Evolutionary conservation across 179 eudicot species (phyloP).

Genomic region (Vitellaria paradoxa): DNA sequence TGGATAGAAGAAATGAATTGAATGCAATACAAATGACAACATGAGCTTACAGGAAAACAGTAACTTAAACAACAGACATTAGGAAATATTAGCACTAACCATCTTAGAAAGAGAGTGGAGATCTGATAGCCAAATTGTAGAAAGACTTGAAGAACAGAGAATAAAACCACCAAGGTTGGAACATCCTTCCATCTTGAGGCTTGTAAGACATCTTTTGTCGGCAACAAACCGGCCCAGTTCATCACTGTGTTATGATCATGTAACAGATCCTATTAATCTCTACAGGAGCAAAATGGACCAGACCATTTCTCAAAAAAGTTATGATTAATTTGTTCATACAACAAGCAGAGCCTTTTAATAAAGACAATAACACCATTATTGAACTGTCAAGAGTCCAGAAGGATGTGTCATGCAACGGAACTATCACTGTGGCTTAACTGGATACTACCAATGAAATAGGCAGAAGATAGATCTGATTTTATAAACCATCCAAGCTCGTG

Average conservation of each 20-base stretch:
- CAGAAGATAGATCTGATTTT: background rate
- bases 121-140: conserved; percentile 87
- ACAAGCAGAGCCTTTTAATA: background rate
- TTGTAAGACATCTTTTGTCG: conserved; percentile 71
- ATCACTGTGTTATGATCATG: conserved; percentile 54
- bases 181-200: conserved; percentile 94
- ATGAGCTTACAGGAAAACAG: background rate
- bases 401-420: background rate
- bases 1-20: conserved; percentile 1
- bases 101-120: conserved; percentile 80
- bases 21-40: background rate
- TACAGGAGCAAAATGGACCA: background rate
- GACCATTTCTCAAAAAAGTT: background rate
- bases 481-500: background rate
- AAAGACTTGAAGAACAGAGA: conserved; percentile 65
- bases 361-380: background rate
- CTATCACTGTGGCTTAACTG: too few species aligned
- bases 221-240: conserved; percentile 89
- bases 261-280: conserved; percentile 9
- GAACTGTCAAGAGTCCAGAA: background rate
- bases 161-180: conserved; percentile 59
- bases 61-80: background rate
- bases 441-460: background rate
- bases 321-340: background rate
- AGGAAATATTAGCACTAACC: conserved; percentile 38